These are phyloP conservation scores for Populus pruinosa DNA, from an alignment of 345 rosid genomes.

Conservation along the genomic window DNA sequence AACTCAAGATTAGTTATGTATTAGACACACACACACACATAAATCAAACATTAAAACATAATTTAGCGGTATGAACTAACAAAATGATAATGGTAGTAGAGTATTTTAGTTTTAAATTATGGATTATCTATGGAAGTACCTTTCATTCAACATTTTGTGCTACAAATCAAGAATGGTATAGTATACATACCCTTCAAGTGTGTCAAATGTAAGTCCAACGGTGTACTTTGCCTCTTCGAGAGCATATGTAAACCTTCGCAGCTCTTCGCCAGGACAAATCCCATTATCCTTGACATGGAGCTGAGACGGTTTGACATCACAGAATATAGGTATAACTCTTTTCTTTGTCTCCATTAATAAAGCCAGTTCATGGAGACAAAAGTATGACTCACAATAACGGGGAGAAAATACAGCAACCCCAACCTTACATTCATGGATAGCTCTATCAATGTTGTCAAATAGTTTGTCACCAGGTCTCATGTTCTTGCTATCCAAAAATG, in stretches of 20 bases:
- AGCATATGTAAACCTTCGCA: slow-evolving; percentile 46
- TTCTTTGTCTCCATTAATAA: slow-evolving; percentile 62
- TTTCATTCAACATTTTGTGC: background rate
- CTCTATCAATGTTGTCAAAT: slow-evolving; percentile 49
- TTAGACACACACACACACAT: no score
- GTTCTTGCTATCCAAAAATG: slow-evolving; percentile 74
- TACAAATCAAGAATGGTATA: background rate
- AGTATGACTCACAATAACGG: slow-evolving; percentile 62
- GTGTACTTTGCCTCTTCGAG: slow-evolving; percentile 67
- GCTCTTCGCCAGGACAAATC: slow-evolving; percentile 28
- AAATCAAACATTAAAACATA: background rate
- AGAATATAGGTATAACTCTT: slow-evolving; percentile 72
- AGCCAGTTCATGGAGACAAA: slow-evolving; percentile 80
- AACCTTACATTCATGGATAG: slow-evolving; percentile 47
- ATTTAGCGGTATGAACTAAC: background rate
- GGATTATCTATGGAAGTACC: background rate
- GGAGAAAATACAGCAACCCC: slow-evolving; percentile 84
- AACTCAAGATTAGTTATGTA: background rate
- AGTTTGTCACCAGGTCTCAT: slow-evolving; percentile 78
- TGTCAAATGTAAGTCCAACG: slow-evolving; percentile 83
- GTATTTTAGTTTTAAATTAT: background rate
- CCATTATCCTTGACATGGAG: slow-evolving; percentile 48
- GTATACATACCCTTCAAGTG: slow-evolving; percentile 46
- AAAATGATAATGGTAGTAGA: background rate
- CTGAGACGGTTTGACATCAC: slow-evolving; percentile 74